Evolutionary conservation across 208 protist genomes (phyloP), one percentile per base, ranked within the genome.

Genomic region (Trypanosoma vivax): DNA sequence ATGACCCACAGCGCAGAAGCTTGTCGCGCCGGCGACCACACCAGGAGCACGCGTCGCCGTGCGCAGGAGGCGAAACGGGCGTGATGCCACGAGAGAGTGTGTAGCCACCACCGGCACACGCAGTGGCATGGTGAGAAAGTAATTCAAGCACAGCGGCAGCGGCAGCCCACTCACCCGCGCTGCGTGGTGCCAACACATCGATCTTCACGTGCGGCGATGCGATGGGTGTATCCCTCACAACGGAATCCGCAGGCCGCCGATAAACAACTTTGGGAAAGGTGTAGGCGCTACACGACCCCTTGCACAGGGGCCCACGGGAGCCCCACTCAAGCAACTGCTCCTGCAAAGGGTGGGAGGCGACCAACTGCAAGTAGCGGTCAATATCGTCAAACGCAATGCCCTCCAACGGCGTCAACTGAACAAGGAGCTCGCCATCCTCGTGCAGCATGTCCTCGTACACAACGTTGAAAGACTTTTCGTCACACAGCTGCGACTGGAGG

Each of bases 391-490:
- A 93, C 0, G 71, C 58, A 30, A 83, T 74, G 16, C 81, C 86
- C 43, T 90, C 82, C n/a, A 88, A 51, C 11, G 79, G 79, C 11
- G 58, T 65, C 38, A 93, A 60, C 51, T 90, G 81, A 46, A 77
- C 66, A 25, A 88, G 51, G 38, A 93, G 46, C 49, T 90, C 86
- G 18, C 86, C 86, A 25, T 93, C 76, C 29, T 86, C 72, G 21
- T 79, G 76, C 50, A 90, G 45, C 14, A 73, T 71, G 49, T 93
- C 79, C 16, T 78, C 70, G 51, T 70, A 82, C n/a, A 57, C 27
- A 23, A 73, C 68, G 35, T 79, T 65, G 25, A 84, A 51, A 19
- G 58, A 60, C 18, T 65, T 64, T n/a, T 60, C 56, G 40, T 87
- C 66, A 38, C 53, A 63, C 7, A 84, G 46, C 51, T 74, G 60